These are phyloP conservation scores for Pseudogymnoascus sp. DNA, from an alignment of 2,329 filamentous ascomycete species.

Conservation along the genomic window DNA sequence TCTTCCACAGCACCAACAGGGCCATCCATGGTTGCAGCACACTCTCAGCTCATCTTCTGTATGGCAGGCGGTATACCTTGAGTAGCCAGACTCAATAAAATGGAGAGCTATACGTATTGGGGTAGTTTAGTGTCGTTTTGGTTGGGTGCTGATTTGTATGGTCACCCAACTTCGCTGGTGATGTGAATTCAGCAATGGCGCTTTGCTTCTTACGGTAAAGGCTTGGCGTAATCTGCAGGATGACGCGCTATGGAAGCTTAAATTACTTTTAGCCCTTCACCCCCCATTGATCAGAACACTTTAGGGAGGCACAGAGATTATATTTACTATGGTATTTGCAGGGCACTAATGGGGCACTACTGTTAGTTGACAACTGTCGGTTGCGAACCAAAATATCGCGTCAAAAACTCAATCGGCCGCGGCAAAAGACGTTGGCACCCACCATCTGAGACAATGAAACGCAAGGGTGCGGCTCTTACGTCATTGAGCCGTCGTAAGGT, in stretches of 20 bases:
- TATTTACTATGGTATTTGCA: neutral
- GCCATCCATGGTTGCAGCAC: conserved; percentile 20
- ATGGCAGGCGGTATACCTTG: neutral
- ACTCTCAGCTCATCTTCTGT: conserved; percentile 10
- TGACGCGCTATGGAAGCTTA: conserved; percentile 7
- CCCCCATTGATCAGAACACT: conserved; percentile 1
- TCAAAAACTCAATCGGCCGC: neutral
- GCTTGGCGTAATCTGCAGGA: conserved; percentile 2
- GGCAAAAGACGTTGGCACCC: neutral
- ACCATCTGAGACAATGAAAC: conserved; percentile 3
- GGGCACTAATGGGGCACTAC: neutral
- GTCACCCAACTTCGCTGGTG: neutral
- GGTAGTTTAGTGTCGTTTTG: conserved; percentile 7
- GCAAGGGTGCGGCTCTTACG: neutral
- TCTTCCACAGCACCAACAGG: conserved; percentile 19
- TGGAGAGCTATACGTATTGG: conserved; percentile 1
- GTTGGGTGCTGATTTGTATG: conserved; percentile 1
- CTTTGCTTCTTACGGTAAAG: conserved; percentile 6
- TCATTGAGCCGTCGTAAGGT: neutral
- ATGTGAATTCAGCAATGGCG: conserved; percentile 6
- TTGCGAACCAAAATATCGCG: conserved; percentile 2
- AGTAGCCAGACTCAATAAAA: neutral
- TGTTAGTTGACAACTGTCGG: neutral
- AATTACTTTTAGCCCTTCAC: neutral
- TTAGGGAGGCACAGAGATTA: neutral